A percentile compares a stretch with the other conserved stretches of the same genome.
These are phyloP conservation scores for Akanthomyces dipterigenus DNA, from an alignment of 2,329 filamentous ascomycete species.

Conservation along the genomic window DNA sequence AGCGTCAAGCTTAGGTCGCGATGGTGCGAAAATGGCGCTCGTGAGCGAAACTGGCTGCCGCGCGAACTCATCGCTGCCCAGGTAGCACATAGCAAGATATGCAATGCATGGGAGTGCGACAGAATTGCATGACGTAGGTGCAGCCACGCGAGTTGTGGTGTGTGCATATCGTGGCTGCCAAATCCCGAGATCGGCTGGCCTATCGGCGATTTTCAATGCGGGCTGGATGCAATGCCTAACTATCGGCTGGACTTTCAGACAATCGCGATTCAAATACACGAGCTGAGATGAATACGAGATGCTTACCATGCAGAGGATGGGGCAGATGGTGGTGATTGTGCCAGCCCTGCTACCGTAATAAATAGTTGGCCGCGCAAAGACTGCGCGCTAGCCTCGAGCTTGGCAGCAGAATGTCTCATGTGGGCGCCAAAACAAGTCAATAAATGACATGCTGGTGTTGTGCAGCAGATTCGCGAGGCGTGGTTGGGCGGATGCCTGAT, in stretches of 20 bases:
- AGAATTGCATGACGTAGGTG: no score
- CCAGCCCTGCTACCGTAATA: background rate
- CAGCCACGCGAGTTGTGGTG: no score
- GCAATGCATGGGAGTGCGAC: no score
- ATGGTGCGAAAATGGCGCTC: background rate
- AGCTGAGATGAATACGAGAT: background rate
- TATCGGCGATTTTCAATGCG: background rate
- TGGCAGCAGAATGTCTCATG: background rate
- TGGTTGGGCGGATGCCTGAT: background rate
- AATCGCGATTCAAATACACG: background rate
- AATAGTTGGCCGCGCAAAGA: background rate
- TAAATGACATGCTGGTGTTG: background rate
- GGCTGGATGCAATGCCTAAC: background rate
- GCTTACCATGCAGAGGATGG: background rate
- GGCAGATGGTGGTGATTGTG: background rate
- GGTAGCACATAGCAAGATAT: no score
- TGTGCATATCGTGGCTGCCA: no score
- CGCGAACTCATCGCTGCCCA: background rate
- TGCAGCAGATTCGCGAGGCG: background rate
- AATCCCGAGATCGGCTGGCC: no score
- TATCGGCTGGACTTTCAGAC: background rate
- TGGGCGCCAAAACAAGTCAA: background rate
- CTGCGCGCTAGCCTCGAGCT: background rate
- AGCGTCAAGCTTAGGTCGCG: background rate
- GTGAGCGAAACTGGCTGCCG: background rate